These are phyloP conservation scores for Colletotrichum sp. DNA, from an alignment of 2,329 filamentous ascomycete species.

Conservation along the genomic window DNA sequence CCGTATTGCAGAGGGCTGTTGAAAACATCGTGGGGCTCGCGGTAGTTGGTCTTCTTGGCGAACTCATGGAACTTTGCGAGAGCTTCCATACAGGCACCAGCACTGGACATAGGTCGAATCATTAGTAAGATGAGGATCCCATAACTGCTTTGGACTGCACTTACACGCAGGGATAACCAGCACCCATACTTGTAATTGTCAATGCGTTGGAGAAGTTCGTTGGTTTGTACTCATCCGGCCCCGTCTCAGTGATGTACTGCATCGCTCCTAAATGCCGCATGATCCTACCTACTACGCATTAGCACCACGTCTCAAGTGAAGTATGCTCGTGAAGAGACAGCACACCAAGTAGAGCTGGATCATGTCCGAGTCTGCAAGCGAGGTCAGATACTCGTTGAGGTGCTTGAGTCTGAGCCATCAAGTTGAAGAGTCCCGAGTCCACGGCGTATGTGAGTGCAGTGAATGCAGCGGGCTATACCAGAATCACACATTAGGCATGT, in stretches of 20 bases:
- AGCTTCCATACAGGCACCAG: slow-evolving; percentile 22
- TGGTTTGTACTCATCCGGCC: slow-evolving; percentile 37
- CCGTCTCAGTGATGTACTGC: slow-evolving; percentile 42
- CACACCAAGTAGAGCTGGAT: background rate
- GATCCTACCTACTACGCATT: slow-evolving; percentile 27
- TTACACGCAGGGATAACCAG: slow-evolving; percentile 37
- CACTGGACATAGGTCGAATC: background rate
- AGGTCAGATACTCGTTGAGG: background rate
- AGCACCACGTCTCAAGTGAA: background rate
- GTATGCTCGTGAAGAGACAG: background rate
- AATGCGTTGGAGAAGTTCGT: slow-evolving; percentile 43
- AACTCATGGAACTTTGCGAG: slow-evolving; percentile 32
- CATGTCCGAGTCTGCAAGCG: background rate
- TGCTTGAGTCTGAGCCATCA: slow-evolving; percentile 30
- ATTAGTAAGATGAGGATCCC: rapidly evolving
- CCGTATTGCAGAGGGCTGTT: slow-evolving; percentile 36
- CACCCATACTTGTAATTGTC: slow-evolving; percentile 36
- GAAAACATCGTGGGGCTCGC: slow-evolving; percentile 30
- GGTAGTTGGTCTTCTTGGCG: slow-evolving; percentile 30
- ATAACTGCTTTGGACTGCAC: background rate
- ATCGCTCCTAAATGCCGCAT: slow-evolving; percentile 42
- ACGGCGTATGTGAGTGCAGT: slow-evolving; percentile 33
- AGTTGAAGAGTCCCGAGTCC: slow-evolving; percentile 38
- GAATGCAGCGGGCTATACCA: slow-evolving; percentile 25
- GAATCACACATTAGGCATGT: rapidly evolving